Base-by-base conservation (phyloP, 139 green algal genomes). In the Chloropicon primus region DNA sequence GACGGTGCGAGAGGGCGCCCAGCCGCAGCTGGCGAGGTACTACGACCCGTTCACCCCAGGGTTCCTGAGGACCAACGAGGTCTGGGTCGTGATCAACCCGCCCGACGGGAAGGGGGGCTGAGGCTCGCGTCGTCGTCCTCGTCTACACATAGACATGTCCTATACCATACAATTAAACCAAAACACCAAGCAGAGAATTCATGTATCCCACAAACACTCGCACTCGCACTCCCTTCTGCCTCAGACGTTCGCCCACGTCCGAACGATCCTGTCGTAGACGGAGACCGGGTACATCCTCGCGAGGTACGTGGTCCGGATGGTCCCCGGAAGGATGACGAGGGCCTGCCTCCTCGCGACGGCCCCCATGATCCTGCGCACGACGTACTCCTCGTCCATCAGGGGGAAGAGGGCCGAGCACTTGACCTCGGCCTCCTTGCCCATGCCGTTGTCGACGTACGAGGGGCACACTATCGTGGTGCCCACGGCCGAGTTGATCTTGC, bases 31-130 rank as follows among this genome's bases (percentile, higher is more conserved):
- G 10, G 79, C 79, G 26, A 26, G 74, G 10, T 86, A 81, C 53
- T 83, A 86, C 54, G 71, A 76, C 22, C 82, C 82, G 22, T 86
- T 76, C 53, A 83, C 79, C 2, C 73, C 74, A 23, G 73, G 72
- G 3, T 77, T 83, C 25, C 27, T 86, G 71, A 22, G 54, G 22
- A 83, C 76, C 53, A 86, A 86, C 75, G 82, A 86, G 71, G 76
- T 86, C 27, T 72, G 78, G 75, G 26, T 78, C 78, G 41, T 62
- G 41, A 62, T 62, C 41, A 62, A 62, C 41, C 5, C 5, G 41
- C 41, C 41, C 41, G 41, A 62, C 10, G 10, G 41, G 41, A 62
- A 62, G 41, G 41, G 41, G 41, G 41, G 41, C 10, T n/a, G n/a
- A n/a, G n/a, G n/a, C n/a, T n/a, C n/a, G n/a, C n/a, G n/a, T n/a